These are phyloP conservation scores for Psilocybe mexicana DNA, from an alignment of 1,284 basidiomycete species.

Conservation along the genomic window DNA sequence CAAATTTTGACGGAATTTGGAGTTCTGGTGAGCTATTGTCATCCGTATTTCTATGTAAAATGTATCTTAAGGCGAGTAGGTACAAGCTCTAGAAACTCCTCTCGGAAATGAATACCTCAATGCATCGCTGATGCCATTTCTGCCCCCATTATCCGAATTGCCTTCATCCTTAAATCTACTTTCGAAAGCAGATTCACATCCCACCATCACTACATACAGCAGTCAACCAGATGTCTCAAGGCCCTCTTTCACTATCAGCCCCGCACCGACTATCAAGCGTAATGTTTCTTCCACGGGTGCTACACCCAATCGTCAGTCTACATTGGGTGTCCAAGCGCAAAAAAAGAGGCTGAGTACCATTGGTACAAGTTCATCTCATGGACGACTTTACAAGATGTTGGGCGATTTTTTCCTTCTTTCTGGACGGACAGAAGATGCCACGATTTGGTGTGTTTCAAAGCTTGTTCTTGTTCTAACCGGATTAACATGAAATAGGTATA, in stretches of 20 bases:
- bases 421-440: conserved; percentile 79
- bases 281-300: conserved; percentile 46
- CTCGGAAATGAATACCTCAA: conserved; percentile 78
- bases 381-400: conserved; percentile 82
- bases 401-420: conserved; percentile 86
- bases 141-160: conserved; percentile 61
- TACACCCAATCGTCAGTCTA: conserved; percentile 48
- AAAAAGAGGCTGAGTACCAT: conserved; percentile 66
- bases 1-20: conserved; percentile 83
- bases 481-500: conserved; percentile 61
- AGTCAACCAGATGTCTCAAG: conserved; percentile 60
- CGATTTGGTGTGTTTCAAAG: conserved; percentile 60
- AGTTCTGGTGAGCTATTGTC: conserved; percentile 54
- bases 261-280: conserved; percentile 50
- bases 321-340: conserved; percentile 41
- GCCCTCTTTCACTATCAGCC: conserved; percentile 39
- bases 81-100: conserved; percentile 66
- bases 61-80: conserved; percentile 37
- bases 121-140: conserved; percentile 55
- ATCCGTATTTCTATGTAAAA: conserved; percentile 5
- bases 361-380: conserved; percentile 72
- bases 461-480: conserved; percentile 12
- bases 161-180: conserved; percentile 53
- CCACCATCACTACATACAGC: conserved; percentile 47
- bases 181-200: conserved; percentile 41